These are phyloP conservation scores for Vishniacozyma victoriae DNA, from an alignment of 768 basidiomycete genomes.

Conservation along the genomic window DNA sequence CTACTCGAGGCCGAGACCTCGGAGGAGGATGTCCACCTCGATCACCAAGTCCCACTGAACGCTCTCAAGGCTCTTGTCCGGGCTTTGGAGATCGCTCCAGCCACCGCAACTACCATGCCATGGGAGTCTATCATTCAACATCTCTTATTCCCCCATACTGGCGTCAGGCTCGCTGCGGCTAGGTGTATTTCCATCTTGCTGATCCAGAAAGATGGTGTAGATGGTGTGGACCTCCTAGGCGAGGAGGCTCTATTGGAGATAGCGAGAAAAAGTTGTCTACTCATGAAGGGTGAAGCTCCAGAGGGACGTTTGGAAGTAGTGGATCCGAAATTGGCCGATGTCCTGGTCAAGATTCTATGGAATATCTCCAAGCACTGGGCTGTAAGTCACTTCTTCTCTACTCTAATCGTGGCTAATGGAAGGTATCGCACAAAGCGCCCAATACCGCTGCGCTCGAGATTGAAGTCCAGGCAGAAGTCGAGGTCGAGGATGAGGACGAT, in stretches of 20 bases:
- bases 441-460: no score
- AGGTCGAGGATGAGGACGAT: slow-evolving; percentile 11
- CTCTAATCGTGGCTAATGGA: slow-evolving; percentile 5
- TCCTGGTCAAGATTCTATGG: slow-evolving; percentile 88
- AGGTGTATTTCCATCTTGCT: slow-evolving; percentile 70
- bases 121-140: slow-evolving; percentile 64
- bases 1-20: slow-evolving; percentile 52
- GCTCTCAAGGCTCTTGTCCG: slow-evolving; percentile 63
- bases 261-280: slow-evolving; percentile 65
- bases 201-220: slow-evolving; percentile 37
- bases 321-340: slow-evolving; percentile 47
- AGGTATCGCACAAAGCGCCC: no score
- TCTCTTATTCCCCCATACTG: slow-evolving; percentile 84
- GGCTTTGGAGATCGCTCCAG: slow-evolving; percentile 44
- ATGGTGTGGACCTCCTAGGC: slow-evolving; percentile 4
- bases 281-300: slow-evolving; percentile 77
- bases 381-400: slow-evolving; percentile 35
- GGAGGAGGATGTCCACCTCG: slow-evolving; percentile 51
- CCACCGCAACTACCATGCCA: slow-evolving; percentile 3
- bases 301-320: slow-evolving; percentile 57
- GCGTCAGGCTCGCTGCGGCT: slow-evolving; percentile 80
- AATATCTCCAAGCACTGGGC: slow-evolving; percentile 77
- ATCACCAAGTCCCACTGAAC: slow-evolving; percentile 82
- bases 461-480: no score
- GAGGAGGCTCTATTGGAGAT: slow-evolving; percentile 55